Percentiles rank a stretch among this genome's conserved stretches.
Conservation (phyloP, 129 eudicot genomes). For the Escallonia herrerae region DNA sequence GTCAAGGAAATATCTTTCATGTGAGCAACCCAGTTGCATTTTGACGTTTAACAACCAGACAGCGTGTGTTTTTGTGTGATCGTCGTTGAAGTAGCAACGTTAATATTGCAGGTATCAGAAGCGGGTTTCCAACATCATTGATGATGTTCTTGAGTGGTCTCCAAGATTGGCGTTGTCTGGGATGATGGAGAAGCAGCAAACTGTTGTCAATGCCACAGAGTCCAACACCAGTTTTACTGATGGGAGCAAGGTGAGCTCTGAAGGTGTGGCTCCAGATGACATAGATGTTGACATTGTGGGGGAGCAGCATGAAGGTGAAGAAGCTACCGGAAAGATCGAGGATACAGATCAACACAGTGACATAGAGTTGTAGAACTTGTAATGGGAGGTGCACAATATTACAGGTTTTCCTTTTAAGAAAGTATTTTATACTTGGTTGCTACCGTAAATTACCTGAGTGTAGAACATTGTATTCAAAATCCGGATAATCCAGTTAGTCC, state of each 20-base stretch:
- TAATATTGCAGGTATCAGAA: slow-evolving; percentile 68
- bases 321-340: slow-evolving; percentile 27
- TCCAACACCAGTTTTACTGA: slow-evolving; percentile 32
- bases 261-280: slow-evolving; percentile 22
- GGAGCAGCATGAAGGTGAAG: slow-evolving; percentile 27
- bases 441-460: slow-evolving; percentile 2
- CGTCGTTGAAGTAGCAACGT: not conserved
- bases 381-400: slow-evolving; percentile 16
- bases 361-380: slow-evolving; percentile 28
- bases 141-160: slow-evolving; percentile 95
- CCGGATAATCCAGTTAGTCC: too few species aligned
- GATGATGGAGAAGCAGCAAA: slow-evolving; percentile 82
- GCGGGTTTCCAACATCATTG: slow-evolving; percentile 95
- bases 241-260: slow-evolving; percentile 19
- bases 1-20: too few species aligned
- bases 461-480: slow-evolving; percentile 10
- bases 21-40: too few species aligned
- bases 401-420: not conserved
- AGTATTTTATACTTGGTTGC: not conserved
- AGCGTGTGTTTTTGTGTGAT: too few species aligned
- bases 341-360: slow-evolving; percentile 31
- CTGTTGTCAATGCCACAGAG: slow-evolving; percentile 52
- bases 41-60: too few species aligned
- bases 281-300: slow-evolving; percentile 11
- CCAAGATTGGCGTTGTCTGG: slow-evolving; percentile 92